Percentiles rank a stretch among this genome's conserved stretches.
phyloP scores from a whole-genome alignment of 1,284 basidiomycete species.

The Ceratobasidium theobromae region DNA sequence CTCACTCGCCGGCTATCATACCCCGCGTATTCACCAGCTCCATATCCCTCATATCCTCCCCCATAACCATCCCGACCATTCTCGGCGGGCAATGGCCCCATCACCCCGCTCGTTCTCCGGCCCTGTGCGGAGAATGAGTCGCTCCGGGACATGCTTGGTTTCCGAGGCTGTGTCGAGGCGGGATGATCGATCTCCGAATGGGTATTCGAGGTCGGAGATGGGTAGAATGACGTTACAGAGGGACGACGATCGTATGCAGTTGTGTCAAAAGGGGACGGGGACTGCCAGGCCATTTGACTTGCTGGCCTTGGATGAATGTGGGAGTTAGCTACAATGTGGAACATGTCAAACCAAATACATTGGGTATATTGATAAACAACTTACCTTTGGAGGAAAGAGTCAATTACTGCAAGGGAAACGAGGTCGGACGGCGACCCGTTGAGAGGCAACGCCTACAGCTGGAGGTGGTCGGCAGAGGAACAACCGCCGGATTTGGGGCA shows the following conservation, averaged over 20 bases:
- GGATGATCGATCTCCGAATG: conserved; percentile 3
- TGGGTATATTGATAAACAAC: too few species aligned
- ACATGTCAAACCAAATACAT: neutral
- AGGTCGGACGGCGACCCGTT: too few species aligned
- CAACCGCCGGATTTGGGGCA: neutral
- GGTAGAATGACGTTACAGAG: conserved; percentile 13
- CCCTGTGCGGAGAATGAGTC: neutral
- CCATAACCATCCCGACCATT: neutral
- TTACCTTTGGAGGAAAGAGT: too few species aligned
- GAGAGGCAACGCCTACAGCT: too few species aligned
- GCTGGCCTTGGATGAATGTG: neutral
- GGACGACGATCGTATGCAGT: neutral
- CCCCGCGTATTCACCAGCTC: neutral
- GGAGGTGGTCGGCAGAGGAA: too few species aligned
- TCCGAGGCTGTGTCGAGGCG: neutral
- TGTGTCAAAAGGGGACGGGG: neutral
- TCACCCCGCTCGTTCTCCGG: neutral
- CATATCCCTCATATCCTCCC: neutral
- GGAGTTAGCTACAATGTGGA: neutral
- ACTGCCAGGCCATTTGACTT: neutral
- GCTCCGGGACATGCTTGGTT: conserved; percentile 2
- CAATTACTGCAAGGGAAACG: too few species aligned
- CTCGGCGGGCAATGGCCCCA: neutral
- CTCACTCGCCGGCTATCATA: neutral
- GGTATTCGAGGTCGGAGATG: neutral